phyloP scores from a whole-genome alignment of 768 basidiomycete genomes.

The Scleroderma citrinum region DNA sequence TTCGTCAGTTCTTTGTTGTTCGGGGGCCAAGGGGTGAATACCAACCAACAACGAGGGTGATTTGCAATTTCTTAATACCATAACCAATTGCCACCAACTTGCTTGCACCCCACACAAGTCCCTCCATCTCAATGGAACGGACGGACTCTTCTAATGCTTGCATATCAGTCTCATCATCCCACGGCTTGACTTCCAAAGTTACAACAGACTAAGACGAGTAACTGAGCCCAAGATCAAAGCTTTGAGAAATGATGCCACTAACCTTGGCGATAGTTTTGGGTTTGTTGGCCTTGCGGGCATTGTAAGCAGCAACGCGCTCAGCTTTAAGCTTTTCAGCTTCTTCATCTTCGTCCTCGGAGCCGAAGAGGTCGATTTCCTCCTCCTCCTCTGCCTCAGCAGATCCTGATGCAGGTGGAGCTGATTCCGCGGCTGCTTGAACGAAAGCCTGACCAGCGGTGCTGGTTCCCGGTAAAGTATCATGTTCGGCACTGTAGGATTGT shows the following conservation, averaged over 20 bases:
- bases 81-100: constrained; percentile 92
- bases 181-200: constrained; percentile 96
- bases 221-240: too few relatives aligned
- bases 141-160: constrained; percentile 74
- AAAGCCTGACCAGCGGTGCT: constrained; percentile 77
- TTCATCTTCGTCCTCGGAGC: constrained; percentile 74
- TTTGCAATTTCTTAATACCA: constrained; percentile 89
- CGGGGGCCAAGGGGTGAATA: constrained; percentile 1
- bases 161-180: constrained; percentile 99
- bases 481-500: constrained; percentile 76
- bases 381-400: constrained; percentile 48
- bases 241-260: constrained; percentile 9
- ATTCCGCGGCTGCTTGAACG: constrained; percentile 43
- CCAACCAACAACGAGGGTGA: constrained; percentile 54
- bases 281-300: constrained; percentile 89
- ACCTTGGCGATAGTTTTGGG: constrained; percentile 87
- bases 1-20: neutral
- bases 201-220: constrained; percentile 99
- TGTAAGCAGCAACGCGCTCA: constrained; percentile 90
- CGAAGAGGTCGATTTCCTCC: constrained; percentile 84
- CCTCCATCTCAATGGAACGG: constrained; percentile 80
- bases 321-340: constrained; percentile 86
- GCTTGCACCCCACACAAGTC: constrained; percentile 93
- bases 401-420: constrained; percentile 41
- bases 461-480: constrained; percentile 74